A percentile compares a stretch with the other conserved stretches of the same genome.
Evolutionary conservation across 768 basidiomycete species (phyloP).

Genomic region (Rhizopogon rudus): DNA sequence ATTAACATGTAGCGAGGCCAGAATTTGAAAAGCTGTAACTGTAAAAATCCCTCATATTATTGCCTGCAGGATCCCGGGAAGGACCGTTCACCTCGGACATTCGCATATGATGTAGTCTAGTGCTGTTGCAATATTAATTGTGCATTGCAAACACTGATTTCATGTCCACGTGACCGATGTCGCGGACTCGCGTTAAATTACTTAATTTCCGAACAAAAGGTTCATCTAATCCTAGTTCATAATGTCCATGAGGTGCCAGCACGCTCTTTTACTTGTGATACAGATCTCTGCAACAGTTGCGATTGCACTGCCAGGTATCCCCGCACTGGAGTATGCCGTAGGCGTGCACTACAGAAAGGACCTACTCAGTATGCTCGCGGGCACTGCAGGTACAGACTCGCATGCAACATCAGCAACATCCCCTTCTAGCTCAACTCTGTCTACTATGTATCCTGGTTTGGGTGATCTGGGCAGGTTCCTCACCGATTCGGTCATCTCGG

Average conservation of each 20-base stretch:
- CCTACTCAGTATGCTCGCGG: conserved; percentile 15
- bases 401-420: background rate
- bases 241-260: background rate
- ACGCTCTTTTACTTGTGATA: background rate
- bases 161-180: background rate
- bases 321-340: background rate
- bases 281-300: conserved; percentile 1
- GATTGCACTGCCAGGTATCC: background rate
- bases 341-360: conserved; percentile 1
- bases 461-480: background rate
- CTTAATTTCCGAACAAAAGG: background rate
- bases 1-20: no score
- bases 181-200: background rate
- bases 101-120: no score
- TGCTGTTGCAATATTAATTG: background rate
- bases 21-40: no score
- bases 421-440: background rate
- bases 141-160: background rate
- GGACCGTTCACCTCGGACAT: no score
- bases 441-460: background rate
- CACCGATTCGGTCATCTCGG: background rate
- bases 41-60: no score
- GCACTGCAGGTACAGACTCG: background rate
- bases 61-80: no score
- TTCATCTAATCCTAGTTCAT: background rate